Evolutionary conservation across 768 basidiomycete species (phyloP).

Genomic region (Suillus fuscotomentosus): DNA sequence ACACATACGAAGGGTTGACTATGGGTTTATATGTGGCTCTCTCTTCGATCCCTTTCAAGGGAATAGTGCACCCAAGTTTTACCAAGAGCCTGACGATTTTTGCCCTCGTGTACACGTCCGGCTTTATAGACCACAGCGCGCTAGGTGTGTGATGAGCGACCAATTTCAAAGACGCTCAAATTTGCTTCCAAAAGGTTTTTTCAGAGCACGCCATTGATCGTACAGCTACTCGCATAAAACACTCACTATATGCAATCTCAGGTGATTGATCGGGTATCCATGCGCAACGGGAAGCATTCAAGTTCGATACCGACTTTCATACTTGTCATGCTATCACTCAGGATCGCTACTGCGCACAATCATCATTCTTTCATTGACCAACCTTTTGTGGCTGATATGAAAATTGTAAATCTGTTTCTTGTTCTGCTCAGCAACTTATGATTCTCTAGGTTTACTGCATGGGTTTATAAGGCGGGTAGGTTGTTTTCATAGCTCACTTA

Average conservation of each 20-base stretch:
- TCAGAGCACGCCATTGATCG: slow-evolving; percentile 2
- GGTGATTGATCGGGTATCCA: slow-evolving; percentile 11
- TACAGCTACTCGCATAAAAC: not conserved
- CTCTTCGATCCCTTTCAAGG: not conserved
- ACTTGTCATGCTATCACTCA: slow-evolving; percentile 1
- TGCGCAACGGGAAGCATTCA: slow-evolving; percentile 9
- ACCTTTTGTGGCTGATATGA: not conserved
- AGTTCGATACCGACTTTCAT: not conserved
- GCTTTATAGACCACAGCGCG: slow-evolving; percentile 2
- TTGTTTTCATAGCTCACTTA: not conserved
- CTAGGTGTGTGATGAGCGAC: slow-evolving; percentile 6
- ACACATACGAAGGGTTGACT: not conserved
- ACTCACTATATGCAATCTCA: slow-evolving; percentile 1
- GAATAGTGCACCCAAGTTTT: not conserved
- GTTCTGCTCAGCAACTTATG: not conserved
- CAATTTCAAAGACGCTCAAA: slow-evolving; percentile 1
- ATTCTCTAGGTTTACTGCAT: slow-evolving; percentile 1
- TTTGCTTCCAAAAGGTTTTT: slow-evolving; percentile 4
- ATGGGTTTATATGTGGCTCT: not conserved
- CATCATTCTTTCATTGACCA: not conserved
- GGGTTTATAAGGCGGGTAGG: slow-evolving; percentile 5
- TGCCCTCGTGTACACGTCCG: not conserved
- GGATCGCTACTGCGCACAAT: slow-evolving; percentile 10
- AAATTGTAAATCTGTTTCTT: not conserved
- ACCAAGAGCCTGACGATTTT: not conserved